Base-by-base conservation (phyloP, 306 rosid genomes). In the Myrica gale region DNA sequence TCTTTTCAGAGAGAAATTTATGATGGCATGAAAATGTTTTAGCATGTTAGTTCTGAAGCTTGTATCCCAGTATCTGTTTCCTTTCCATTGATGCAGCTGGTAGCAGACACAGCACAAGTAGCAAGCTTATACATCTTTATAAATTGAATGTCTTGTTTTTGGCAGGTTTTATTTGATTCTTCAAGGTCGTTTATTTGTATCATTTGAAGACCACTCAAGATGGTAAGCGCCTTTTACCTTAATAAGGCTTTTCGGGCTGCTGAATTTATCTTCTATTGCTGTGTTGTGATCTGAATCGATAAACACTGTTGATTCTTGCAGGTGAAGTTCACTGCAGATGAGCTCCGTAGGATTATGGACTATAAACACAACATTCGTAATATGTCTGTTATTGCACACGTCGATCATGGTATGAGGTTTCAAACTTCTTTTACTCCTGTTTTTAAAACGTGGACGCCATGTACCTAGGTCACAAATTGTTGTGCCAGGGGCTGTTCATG, bases 261-360 rank as follows among this genome's bases (percentile, higher is more conserved):
- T 48, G 7, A 26, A 45, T 44, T 67, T 26, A 44, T 4, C 0
- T 71, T 51, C 26, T 32, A 4, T 32, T 21, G 47, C 19, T 16
- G 65, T 7, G 71, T 55, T 39, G 15, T 57, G 7, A 21, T 65
- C 69, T 85, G 45, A 80, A 76, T 13, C 3, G 82, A 4, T 46
- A 10, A 17, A 19, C 65, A 3, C 44, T 71, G 7, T 74, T 15
- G 45, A 47, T 70, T 0, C 77, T 23, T 84, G 44, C 97, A 95
- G 97, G 97, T 90, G 96, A 95, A 92, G 96, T 95, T 95, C 50
- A 95, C 97, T 20, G 97, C 95, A 1, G 99, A 95, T 10, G 96
- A 88, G 91, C 87, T 92, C 6, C 91, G 92, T 11, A 88, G 92
- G 19, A 95, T 95, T 75, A 95, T 95, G 97, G 97, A 95, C 88